These are phyloP conservation scores for Echium plantagineum DNA, from an alignment of 257 asterid species.

Conservation along the genomic window DNA sequence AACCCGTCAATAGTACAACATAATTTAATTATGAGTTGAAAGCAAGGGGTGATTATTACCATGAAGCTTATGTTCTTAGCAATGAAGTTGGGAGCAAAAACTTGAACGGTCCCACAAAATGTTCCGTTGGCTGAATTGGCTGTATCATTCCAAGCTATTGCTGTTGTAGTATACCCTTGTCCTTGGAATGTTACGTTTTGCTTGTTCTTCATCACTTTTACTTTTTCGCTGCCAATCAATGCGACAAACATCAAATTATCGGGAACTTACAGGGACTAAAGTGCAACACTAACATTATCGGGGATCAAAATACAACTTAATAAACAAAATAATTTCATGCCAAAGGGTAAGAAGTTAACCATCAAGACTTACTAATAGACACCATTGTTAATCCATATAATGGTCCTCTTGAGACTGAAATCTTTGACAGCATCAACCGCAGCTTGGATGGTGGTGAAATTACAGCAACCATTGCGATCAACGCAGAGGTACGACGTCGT, in stretches of 20 bases:
- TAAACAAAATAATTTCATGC: no score
- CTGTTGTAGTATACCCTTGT: conserved; percentile 82
- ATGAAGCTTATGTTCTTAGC: conserved; percentile 87
- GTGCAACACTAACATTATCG: no score
- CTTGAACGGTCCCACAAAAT: conserved; percentile 86
- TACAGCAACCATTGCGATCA: conserved; percentile 82
- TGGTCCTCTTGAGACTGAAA: conserved; percentile 39
- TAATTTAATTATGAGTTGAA: neutral
- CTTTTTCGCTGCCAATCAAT: conserved; percentile 49
- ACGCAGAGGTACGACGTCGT: conserved; percentile 55
- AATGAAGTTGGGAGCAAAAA: conserved; percentile 62
- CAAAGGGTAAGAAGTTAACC: neutral
- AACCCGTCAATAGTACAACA: no score
- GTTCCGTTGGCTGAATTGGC: conserved; percentile 81
- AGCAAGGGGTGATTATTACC: conserved; percentile 35
- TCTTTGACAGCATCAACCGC: conserved; percentile 69
- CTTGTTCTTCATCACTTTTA: conserved; percentile 53
- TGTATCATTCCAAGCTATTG: conserved; percentile 82
- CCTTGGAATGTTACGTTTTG: conserved; percentile 86
- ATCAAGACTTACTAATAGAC: conserved; percentile 56
- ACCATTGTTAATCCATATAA: conserved; percentile 79
- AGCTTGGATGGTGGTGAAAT: conserved; percentile 75
- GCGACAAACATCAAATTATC: no score
- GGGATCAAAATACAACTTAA: no score
- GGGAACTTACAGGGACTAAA: no score